phyloP scores from a whole-genome alignment of 2,329 filamentous ascomycete species.

The Aspergillus ustus region DNA sequence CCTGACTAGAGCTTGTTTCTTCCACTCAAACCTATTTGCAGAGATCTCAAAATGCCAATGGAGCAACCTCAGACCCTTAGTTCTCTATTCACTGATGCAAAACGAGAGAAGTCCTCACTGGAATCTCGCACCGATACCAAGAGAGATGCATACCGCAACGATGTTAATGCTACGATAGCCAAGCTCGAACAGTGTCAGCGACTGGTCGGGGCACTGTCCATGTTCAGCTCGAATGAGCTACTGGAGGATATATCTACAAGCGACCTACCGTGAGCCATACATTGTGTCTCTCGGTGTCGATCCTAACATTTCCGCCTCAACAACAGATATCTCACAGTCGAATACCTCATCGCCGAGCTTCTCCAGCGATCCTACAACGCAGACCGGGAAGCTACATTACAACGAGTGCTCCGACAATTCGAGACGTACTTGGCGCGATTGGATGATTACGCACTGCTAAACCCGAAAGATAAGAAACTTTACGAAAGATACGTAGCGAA shows the following conservation, averaged over 20 bases:
- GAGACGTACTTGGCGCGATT: constrained; percentile 77
- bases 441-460: constrained; percentile 78
- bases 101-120: constrained; percentile 60
- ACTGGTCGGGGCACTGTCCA: constrained; percentile 70
- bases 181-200: constrained; percentile 75
- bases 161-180: constrained; percentile 68
- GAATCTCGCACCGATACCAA: constrained; percentile 69
- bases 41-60: constrained; percentile 36
- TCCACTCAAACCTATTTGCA: not conserved
- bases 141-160: constrained; percentile 68
- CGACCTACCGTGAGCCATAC: constrained; percentile 70
- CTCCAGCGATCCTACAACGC: constrained; percentile 67
- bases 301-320: constrained; percentile 26
- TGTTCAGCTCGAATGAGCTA: constrained; percentile 91
- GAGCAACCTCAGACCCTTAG: constrained; percentile 60
- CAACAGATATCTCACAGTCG: constrained; percentile 71
- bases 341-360: constrained; percentile 80
- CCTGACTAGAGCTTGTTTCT: constrained; percentile 28
- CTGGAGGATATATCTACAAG: constrained; percentile 83
- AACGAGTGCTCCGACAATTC: constrained; percentile 70
- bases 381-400: constrained; percentile 67
- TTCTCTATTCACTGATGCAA: constrained; percentile 59
- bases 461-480: constrained; percentile 66
- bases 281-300: not conserved
- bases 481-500: constrained; percentile 75